phyloP scores from a whole-genome alignment of 805 yeast species.

The Kuraishia cidri region DNA sequence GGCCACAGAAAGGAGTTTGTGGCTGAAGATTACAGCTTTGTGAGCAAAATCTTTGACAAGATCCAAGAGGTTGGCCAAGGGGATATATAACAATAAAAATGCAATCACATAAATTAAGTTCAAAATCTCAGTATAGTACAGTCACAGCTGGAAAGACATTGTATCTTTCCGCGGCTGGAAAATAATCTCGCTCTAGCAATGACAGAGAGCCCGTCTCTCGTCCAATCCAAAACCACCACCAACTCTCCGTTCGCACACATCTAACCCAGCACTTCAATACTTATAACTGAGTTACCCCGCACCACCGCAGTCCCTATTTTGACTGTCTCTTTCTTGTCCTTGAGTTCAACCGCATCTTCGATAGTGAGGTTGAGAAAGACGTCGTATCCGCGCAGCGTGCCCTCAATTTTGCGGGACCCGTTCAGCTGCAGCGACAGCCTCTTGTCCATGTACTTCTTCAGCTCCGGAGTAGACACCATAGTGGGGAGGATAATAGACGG shows the following conservation, averaged over 20 bases:
- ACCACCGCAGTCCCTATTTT: slow-evolving; percentile 27
- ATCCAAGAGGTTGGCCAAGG: no score
- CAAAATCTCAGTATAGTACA: no score
- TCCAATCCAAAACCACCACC: no score
- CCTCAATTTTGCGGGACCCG: slow-evolving; percentile 72
- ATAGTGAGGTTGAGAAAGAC: slow-evolving; percentile 29
- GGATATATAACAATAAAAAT: no score
- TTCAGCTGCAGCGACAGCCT: slow-evolving; percentile 66
- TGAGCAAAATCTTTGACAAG: background rate
- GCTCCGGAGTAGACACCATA: slow-evolving; percentile 25
- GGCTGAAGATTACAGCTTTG: background rate
- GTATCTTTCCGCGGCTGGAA: no score
- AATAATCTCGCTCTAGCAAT: no score
- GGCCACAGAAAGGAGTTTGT: background rate
- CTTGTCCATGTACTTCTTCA: slow-evolving; percentile 66
- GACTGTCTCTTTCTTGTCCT: slow-evolving; percentile 8
- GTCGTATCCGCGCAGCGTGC: slow-evolving; percentile 81
- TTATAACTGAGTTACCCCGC: slow-evolving; percentile 45
- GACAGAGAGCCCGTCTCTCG: no score
- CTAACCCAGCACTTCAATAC: slow-evolving; percentile 30
- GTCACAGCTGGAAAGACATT: no score
- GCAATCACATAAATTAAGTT: no score
- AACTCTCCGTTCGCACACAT: background rate
- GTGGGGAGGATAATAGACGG: no score
- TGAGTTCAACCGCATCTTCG: slow-evolving; percentile 18